These are phyloP conservation scores for Epicoccum sorghinum DNA, from an alignment of 2,329 filamentous ascomycete species.

Conservation along the genomic window DNA sequence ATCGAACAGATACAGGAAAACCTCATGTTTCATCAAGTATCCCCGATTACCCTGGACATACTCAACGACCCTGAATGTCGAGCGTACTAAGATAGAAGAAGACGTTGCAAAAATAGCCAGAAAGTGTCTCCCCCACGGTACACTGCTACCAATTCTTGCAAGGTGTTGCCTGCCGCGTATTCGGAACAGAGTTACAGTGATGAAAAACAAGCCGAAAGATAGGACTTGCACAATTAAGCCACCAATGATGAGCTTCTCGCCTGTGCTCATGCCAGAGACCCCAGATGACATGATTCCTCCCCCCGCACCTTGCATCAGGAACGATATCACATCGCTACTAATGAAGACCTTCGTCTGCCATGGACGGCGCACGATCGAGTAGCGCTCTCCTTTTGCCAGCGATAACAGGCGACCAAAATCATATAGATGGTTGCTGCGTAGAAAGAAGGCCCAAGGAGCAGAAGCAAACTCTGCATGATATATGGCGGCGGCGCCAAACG, in stretches of 20 bases:
- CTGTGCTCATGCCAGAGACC: constrained; percentile 36
- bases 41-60: constrained; percentile 55
- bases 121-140: constrained; percentile 46
- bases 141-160: background rate
- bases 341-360: constrained; percentile 57
- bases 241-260: constrained; percentile 53
- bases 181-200: constrained; percentile 24
- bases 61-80: constrained; percentile 57
- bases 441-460: constrained; percentile 55
- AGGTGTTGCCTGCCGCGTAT: constrained; percentile 9
- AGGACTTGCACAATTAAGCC: constrained; percentile 56
- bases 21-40: constrained; percentile 52
- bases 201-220: constrained; percentile 57
- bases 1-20: constrained; percentile 55
- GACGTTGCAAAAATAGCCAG: constrained; percentile 52
- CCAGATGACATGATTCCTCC: constrained; percentile 49
- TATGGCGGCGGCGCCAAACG: constrained; percentile 43
- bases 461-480: constrained; percentile 52
- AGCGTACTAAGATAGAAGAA: constrained; percentile 56
- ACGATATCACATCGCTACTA: constrained; percentile 52
- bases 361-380: constrained; percentile 47
- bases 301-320: constrained; percentile 48
- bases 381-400: constrained; percentile 46
- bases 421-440: constrained; percentile 59
- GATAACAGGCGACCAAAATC: constrained; percentile 54